Base-by-base conservation (phyloP, 2,329 filamentous ascomycete genomes). In the Helotiales sp. region DNA sequence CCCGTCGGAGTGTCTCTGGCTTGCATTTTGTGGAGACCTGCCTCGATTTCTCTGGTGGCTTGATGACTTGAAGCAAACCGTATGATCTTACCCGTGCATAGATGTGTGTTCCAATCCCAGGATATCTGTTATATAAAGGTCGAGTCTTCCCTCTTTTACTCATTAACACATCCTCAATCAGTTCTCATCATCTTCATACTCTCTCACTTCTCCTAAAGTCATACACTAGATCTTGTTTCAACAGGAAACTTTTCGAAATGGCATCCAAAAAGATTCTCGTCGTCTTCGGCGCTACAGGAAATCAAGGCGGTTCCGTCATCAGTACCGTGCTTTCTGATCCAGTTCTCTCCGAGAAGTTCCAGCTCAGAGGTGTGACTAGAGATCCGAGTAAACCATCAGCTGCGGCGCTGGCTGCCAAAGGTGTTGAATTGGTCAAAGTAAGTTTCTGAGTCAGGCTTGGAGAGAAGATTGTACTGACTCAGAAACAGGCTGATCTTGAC, bases 261-360 rank as follows among this genome's bases (percentile, higher is more conserved):
- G 44, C 55, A 15, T 52, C 55, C 17, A 58, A 54, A 30, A 72
- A 76, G 51, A 63, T 78, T 48, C 67, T 78, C 40, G 73, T 72
- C n/a, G 74, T 80, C n/a, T 65, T 78, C 44, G 77, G 78, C 17
- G 76, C 74, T 22, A 80, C 77, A 6, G 78, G 75, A 25, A 79
- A 76, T 61, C 78, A 82, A 64, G 79, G 79, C 42, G 75, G 76
- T 27, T 80, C 77, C 22, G 76, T 81, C 22, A 69, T 81, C 59
- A 62, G 70, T 3, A 66, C 72, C 51, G 70, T 81, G 55, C 74
- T 81, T 55, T 70, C 69, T 50, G 74, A 81, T 66, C 67, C 77
- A 3, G 60, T 56, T 6, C 70, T 75, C 19, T 48, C 60, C 22
- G 71, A 73, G 30, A 68, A 76, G 50, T 81, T 75, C 67, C 71